Evolutionary conservation across 176 grass and related monocot genomes (phyloP).

Genomic region (barley (Hordeum vulgare)): DNA sequence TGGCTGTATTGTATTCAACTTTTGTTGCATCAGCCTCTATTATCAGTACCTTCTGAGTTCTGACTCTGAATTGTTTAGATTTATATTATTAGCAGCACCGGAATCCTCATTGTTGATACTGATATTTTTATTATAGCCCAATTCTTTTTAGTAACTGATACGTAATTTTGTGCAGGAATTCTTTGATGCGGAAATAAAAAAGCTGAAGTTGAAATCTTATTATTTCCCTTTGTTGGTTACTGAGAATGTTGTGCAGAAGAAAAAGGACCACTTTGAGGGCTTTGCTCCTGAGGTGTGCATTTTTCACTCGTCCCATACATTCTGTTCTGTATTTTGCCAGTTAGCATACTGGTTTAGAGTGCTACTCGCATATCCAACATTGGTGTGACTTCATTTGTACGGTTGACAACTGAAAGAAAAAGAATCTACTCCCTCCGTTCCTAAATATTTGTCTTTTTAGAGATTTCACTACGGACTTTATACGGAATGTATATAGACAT

Average conservation of each 20-base stretch:
- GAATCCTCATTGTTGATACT: not conserved
- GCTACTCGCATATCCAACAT: not conserved
- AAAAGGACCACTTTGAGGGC: slow-evolving; percentile 92
- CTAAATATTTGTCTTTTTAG: too few species aligned
- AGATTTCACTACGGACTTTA: too few species aligned
- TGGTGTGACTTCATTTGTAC: not conserved
- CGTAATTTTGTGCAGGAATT: slow-evolving; percentile 52
- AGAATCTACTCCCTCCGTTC: too few species aligned
- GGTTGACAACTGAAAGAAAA: not conserved
- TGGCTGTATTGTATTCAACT: not conserved
- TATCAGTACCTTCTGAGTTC: not conserved
- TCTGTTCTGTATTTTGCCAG: not conserved
- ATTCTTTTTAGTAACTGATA: not conserved
- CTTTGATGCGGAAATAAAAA: slow-evolving; percentile 93
- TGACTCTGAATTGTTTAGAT: not conserved
- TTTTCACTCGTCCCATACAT: not conserved
- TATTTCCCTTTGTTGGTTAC: slow-evolving; percentile 95
- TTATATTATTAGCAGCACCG: not conserved
- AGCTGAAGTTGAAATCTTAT: slow-evolving; percentile 65
- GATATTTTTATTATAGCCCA: not conserved
- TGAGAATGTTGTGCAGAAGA: slow-evolving; percentile 81
- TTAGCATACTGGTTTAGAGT: not conserved
- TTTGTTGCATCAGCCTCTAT: not conserved
- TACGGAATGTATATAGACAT: too few species aligned
- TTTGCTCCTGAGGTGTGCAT: slow-evolving; percentile 80